These are phyloP conservation scores for Dioszegia hungarica DNA, from an alignment of 768 basidiomycete genomes.

Conservation along the genomic window DNA sequence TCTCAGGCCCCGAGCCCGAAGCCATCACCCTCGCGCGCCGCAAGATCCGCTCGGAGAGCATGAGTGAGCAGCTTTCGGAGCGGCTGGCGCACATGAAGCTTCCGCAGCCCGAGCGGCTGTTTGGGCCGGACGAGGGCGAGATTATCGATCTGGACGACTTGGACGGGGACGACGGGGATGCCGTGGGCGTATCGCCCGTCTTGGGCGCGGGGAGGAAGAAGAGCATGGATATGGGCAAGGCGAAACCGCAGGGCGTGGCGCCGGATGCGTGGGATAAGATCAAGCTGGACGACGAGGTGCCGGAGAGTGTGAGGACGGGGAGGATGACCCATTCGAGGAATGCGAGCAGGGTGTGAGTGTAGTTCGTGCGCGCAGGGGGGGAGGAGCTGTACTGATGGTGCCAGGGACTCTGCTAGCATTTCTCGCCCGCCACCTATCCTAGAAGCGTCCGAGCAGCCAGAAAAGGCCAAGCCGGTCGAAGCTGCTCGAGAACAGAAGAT, in stretches of 20 bases:
- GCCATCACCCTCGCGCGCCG: constrained; percentile 28
- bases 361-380: neutral
- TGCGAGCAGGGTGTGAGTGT: constrained; percentile 36
- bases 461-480: neutral
- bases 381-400: neutral
- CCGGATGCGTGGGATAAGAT: constrained; percentile 48
- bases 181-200: neutral
- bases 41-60: constrained; percentile 35
- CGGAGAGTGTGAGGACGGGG: constrained; percentile 45
- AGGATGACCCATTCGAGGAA: constrained; percentile 43
- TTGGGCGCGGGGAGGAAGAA: neutral
- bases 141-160: too few relatives aligned
- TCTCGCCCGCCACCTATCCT: constrained; percentile 3
- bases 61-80: constrained; percentile 42
- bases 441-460: neutral
- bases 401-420: neutral
- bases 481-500: constrained; percentile 63
- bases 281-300: constrained; percentile 44
- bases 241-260: constrained; percentile 29
- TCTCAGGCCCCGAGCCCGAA: constrained; percentile 47
- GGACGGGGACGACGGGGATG: constrained; percentile 19
- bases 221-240: neutral
- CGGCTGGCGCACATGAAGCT: constrained; percentile 44
- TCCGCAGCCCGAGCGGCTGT: constrained; percentile 47
- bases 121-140: constrained; percentile 34